Evolutionary conservation across 2,329 filamentous ascomycete species (phyloP).

Genomic region (Venturia asperata): DNA sequence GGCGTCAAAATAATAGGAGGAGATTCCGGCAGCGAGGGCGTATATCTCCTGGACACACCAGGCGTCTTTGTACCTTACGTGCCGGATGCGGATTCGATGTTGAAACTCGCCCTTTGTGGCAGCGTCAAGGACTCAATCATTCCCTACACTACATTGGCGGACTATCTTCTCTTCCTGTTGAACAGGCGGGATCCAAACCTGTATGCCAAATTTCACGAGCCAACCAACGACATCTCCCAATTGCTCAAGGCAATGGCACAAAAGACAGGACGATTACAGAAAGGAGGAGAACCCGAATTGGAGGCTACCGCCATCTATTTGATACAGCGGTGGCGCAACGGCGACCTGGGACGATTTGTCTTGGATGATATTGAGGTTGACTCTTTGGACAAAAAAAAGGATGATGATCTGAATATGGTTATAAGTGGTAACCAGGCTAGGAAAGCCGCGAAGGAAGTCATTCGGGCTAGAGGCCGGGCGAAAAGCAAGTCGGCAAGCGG

Average conservation of each 20-base stretch:
- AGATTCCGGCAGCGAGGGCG: slow-evolving; percentile 49
- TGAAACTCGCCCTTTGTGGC: slow-evolving; percentile 87
- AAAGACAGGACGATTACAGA: slow-evolving; percentile 67
- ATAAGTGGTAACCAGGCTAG: slow-evolving; percentile 62
- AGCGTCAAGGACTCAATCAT: slow-evolving; percentile 87
- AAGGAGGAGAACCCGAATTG: slow-evolving; percentile 62
- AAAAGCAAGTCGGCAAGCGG: neutral
- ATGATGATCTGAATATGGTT: slow-evolving; percentile 39
- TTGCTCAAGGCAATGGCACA: slow-evolving; percentile 65
- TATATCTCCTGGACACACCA: slow-evolving; percentile 86
- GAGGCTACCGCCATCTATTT: slow-evolving; percentile 73
- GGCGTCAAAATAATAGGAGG: slow-evolving; percentile 70
- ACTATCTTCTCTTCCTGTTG: slow-evolving; percentile 82
- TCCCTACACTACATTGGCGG: slow-evolving; percentile 67
- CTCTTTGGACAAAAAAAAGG: slow-evolving; percentile 47
- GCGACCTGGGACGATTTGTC: slow-evolving; percentile 66
- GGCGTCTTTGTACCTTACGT: slow-evolving; percentile 95
- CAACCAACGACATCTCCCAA: slow-evolving; percentile 76
- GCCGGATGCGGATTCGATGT: slow-evolving; percentile 75
- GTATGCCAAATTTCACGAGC: slow-evolving; percentile 57
- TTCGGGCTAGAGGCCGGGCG: slow-evolving; percentile 22
- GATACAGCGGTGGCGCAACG: slow-evolving; percentile 73
- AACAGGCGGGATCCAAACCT: slow-evolving; percentile 58
- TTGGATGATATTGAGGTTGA: slow-evolving; percentile 67
- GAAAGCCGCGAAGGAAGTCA: slow-evolving; percentile 56